phyloP scores from a whole-genome alignment of 176 grass and related monocot species.

The Lolium rigidum region DNA sequence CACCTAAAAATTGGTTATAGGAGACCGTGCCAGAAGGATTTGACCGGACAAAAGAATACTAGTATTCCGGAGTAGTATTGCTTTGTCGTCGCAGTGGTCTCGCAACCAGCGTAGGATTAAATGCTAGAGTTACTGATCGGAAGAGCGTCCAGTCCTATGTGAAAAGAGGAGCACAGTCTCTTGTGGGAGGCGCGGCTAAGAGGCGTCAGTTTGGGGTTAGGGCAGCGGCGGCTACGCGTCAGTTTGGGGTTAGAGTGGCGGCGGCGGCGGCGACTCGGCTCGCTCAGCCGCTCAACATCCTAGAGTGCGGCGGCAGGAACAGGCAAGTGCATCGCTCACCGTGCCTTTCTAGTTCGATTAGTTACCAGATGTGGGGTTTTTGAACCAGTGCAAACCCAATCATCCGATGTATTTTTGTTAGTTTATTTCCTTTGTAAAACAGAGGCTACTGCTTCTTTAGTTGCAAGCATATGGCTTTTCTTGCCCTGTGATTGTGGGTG shows the following conservation, averaged over 20 bases:
- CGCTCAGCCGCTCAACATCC: not conserved
- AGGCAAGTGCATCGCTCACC: not conserved
- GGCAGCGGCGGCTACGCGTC: not conserved
- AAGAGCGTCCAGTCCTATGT: not conserved
- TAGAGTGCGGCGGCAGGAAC: not conserved
- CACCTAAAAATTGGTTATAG: too few relatives aligned
- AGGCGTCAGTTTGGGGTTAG: not conserved
- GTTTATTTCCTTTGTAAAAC: not conserved
- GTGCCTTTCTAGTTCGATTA: not conserved
- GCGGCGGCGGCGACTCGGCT: not conserved
- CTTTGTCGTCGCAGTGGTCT: not conserved
- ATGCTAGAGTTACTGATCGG: not conserved
- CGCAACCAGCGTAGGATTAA: not conserved
- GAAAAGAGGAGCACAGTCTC: not conserved
- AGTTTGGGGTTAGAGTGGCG: not conserved
- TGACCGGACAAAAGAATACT: too few relatives aligned
- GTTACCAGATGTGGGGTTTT: not conserved
- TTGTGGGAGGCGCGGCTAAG: not conserved
- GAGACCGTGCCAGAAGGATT: too few relatives aligned
- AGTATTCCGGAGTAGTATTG: too few relatives aligned
- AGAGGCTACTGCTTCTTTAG: too few relatives aligned
- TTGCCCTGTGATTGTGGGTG: not conserved
- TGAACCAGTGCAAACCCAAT: not conserved
- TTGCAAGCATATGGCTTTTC: too few relatives aligned
- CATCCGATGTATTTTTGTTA: too few relatives aligned